Conservation (phyloP, 2,329 filamentous ascomycete species). For the Pestalotiopsis sp. region DNA sequence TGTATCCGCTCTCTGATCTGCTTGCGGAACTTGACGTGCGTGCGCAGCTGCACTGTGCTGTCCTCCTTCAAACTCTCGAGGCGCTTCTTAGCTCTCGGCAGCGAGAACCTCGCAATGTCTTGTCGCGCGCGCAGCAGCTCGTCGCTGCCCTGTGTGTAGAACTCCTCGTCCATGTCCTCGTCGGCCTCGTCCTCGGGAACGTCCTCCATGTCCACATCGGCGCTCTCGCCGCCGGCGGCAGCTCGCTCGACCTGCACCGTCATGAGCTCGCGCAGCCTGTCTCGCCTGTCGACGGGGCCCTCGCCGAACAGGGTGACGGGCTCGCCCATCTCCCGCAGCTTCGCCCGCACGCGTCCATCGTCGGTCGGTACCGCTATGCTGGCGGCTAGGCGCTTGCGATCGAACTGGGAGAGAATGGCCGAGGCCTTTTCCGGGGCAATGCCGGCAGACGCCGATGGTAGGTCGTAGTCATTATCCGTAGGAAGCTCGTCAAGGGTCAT, state of each 20-base stretch:
- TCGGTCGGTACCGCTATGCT: constrained; percentile 93
- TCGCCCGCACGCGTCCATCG: constrained; percentile 80
- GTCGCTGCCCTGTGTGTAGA: constrained; percentile 83
- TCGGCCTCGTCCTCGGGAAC: constrained; percentile 60
- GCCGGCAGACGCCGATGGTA: constrained; percentile 67
- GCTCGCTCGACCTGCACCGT: constrained; percentile 70
- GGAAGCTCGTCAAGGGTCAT: constrained; percentile 47
- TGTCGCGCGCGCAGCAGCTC: constrained; percentile 76
- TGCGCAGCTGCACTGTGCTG: constrained; percentile 80
- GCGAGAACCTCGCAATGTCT: constrained; percentile 79
- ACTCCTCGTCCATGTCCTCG: constrained; percentile 87
- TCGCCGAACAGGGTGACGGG: constrained; percentile 95
- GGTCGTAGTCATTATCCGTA: constrained; percentile 81
- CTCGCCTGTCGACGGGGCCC: constrained; percentile 80
- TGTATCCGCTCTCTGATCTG: constrained; percentile 81
- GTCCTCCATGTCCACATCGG: constrained; percentile 66
- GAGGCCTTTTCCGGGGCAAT: constrained; percentile 81
- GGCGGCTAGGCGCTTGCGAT: constrained; percentile 86
- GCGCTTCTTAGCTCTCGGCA: constrained; percentile 79
- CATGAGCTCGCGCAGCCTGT: constrained; percentile 81
- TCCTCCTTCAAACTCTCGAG: constrained; percentile 79
- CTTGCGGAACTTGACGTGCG: constrained; percentile 91
- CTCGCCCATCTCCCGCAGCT: constrained; percentile 84
- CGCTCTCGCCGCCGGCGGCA: constrained; percentile 50
- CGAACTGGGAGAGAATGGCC: constrained; percentile 84